A percentile compares a stretch with the other conserved stretches of the same genome.
Conservation (phyloP, 768 basidiomycete species). For the Rhizopogon vinicolor region DNA sequence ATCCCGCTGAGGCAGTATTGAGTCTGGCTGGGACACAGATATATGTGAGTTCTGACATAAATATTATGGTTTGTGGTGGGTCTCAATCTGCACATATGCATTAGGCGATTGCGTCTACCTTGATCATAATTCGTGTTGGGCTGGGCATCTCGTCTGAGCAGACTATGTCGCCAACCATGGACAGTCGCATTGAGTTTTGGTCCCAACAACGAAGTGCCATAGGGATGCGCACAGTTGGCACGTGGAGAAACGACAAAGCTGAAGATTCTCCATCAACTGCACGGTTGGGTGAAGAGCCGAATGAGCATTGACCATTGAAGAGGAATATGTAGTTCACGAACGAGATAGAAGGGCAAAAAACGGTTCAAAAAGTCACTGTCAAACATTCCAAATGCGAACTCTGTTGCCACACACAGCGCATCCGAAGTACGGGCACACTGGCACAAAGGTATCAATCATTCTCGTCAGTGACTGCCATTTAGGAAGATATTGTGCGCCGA, state of each 20-base stretch:
- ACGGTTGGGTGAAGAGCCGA: no score
- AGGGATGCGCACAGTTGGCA: not conserved
- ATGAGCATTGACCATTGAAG: not conserved
- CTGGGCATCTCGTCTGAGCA: constrained; percentile 9
- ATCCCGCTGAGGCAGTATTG: constrained; percentile 25
- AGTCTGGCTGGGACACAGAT: constrained; percentile 22
- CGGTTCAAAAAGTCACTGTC: not conserved
- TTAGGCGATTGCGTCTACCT: constrained; percentile 13
- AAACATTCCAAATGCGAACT: not conserved
- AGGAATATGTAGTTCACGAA: no score
- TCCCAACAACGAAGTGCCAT: not conserved
- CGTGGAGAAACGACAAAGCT: not conserved
- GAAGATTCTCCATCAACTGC: not conserved
- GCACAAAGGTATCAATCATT: not conserved
- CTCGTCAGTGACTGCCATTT: no score
- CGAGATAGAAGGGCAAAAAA: no score
- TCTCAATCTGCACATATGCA: not conserved
- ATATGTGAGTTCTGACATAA: constrained; percentile 17
- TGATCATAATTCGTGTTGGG: constrained; percentile 16
- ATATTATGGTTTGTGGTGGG: not conserved
- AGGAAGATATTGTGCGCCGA: not conserved
- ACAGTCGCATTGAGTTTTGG: not conserved
- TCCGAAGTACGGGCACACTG: not conserved
- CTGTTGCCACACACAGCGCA: not conserved
- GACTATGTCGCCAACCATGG: not conserved